Conservation (phyloP, 2,329 filamentous ascomycete species). For the Coleophoma crateriformis region DNA sequence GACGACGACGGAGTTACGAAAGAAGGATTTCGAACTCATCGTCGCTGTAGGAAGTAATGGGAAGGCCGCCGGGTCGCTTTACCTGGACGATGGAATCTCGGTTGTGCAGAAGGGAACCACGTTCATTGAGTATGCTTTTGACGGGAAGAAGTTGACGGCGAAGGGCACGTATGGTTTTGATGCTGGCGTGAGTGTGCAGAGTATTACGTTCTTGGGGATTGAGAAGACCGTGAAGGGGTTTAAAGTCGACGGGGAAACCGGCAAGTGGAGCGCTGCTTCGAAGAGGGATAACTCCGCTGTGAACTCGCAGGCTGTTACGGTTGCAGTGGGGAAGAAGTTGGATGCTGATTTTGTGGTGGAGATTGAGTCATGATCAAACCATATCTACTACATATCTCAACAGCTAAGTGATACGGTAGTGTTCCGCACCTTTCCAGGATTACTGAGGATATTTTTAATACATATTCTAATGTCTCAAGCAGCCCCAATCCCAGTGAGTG, state of each 20-base stretch:
- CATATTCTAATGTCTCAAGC: too few relatives aligned
- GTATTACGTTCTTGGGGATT: constrained; percentile 43
- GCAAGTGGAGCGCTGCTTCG: too few relatives aligned
- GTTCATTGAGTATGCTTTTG: constrained; percentile 55
- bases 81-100: constrained; percentile 72
- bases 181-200: constrained; percentile 36
- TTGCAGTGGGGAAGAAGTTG: too few relatives aligned
- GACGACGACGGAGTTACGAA: constrained; percentile 58
- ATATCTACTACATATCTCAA: too few relatives aligned
- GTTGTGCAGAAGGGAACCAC: constrained; percentile 52
- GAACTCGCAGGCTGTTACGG: too few relatives aligned
- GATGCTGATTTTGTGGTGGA: too few relatives aligned
- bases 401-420: too few relatives aligned
- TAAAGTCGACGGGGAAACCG: not conserved
- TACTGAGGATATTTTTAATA: too few relatives aligned
- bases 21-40: constrained; percentile 64
- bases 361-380: too few relatives aligned
- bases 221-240: not conserved
- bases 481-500: too few relatives aligned
- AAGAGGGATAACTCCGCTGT: too few relatives aligned
- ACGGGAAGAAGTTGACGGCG: constrained; percentile 37
- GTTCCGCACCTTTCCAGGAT: too few relatives aligned
- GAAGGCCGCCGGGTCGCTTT: constrained; percentile 61
- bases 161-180: constrained; percentile 50
- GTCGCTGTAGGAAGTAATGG: constrained; percentile 60